Base-by-base conservation (phyloP, 2,329 filamentous ascomycete species). In the Colletotrichum tropicicola region DNA sequence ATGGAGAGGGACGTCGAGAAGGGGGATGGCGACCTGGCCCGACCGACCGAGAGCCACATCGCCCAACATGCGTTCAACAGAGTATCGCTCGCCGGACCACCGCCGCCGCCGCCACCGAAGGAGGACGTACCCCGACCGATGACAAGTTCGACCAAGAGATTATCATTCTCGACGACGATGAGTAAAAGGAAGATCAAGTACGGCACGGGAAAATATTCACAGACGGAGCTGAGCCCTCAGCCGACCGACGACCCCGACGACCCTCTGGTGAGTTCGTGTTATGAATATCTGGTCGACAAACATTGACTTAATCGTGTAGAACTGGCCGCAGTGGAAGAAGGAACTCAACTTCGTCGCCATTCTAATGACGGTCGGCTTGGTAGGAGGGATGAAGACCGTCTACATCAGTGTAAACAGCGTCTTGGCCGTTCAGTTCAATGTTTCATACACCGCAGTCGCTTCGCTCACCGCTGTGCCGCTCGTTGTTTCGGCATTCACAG, bases 271-370 rank as follows among this genome's bases (percentile, higher is more conserved):
- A 58, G 81, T 73, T 44, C 6, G 9, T 6, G 7, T 39, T 15
- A 3, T 2, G 15, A 2, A 25, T 13, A 23, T 44, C 19, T 12
- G 23, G 23, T 27, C 17, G 61, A 10, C 15, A 3, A 7, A 5
- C 15, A 30, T 37, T 58, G 7, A 59, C 15, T 1, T 2, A 3
- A 7, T 23, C 32, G 15, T 12, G 5, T 65, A 87, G 82, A 89
- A 89, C 69, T 89, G 86, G 87, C 79, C 83, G 3, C 65, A 73
- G 25, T 85, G 83, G 82, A 84, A 82, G 65, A 87, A 87, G 59
- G 82, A 87, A 57, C 69, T 84, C 7, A 83, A 84, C 63, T 79
- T 85, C 23, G 70, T 74, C 3, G 77, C 83, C 1, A 71, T 89
- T 0, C 73, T 87, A 15, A 70, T 83, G 54, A 79, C 82, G 58